These are phyloP conservation scores for Salinomyces thailandicus DNA, from an alignment of 2,329 filamentous ascomycete species.

Conservation along the genomic window DNA sequence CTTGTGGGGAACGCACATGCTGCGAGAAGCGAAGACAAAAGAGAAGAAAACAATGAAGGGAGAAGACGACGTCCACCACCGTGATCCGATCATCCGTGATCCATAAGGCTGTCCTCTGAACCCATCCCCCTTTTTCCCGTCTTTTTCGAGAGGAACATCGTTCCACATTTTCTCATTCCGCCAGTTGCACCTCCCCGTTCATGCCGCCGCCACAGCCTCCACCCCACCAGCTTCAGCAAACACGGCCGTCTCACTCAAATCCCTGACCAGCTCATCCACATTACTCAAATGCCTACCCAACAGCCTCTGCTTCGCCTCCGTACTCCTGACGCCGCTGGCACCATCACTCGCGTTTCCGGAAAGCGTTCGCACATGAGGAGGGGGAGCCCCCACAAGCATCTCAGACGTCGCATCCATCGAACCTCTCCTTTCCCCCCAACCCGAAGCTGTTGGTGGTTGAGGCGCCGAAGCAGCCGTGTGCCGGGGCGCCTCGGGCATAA, in stretches of 20 bases:
- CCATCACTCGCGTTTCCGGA: conserved; percentile 12
- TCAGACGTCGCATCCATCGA: neutral
- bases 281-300: conserved; percentile 69
- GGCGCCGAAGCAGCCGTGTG: too few relatives aligned
- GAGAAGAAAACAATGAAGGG: too few relatives aligned
- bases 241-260: conserved; percentile 67
- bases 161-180: too few relatives aligned
- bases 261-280: conserved; percentile 70
- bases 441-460: conserved; percentile 16
- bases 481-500: conserved; percentile 69
- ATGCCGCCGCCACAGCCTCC: neutral
- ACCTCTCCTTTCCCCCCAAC: neutral
- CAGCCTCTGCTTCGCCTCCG: conserved; percentile 71
- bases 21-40: too few relatives aligned
- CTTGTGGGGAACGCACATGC: too few relatives aligned
- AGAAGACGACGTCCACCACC: too few relatives aligned
- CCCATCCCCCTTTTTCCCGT: too few relatives aligned
- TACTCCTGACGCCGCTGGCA: conserved; percentile 35
- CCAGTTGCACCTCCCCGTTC: too few relatives aligned
- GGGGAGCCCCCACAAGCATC: conserved; percentile 9
- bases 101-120: too few relatives aligned
- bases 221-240: conserved; percentile 38
- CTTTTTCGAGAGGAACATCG: too few relatives aligned
- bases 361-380: conserved; percentile 19
- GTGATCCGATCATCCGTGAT: too few relatives aligned